Evolutionary conservation across 2,329 filamentous ascomycete species (phyloP), one percentile per base, ranked within the genome.

Genomic region (Colletotrichum filicis): DNA sequence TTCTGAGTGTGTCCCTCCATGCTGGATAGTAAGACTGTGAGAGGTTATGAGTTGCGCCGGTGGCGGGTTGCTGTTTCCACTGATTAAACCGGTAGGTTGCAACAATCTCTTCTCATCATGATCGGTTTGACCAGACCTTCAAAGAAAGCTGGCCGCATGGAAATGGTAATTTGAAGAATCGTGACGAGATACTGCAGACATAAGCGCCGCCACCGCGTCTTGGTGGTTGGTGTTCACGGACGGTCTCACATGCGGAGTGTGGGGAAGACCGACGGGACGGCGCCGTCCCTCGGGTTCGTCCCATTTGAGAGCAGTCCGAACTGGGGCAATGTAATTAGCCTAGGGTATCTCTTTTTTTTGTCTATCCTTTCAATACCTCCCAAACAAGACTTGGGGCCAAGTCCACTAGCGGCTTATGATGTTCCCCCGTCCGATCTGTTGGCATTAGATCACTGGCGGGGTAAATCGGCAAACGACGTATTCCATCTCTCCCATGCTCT

Each of bases 321-420:
- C 46, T 60, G 49, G 58, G n/a, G 56, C 7, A 49, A 49, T 8
- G 37, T 3, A 7, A 22, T n/a, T 49, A 49, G 42, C 42, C 42
- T 66, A 73, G 67, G 71, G 71, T 73, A 73, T 73, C 71, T 70
- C 70, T 64, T 49, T 73, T 52, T 70, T 64, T 69, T 62, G 56
- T 61, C 61, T 42, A 66, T 66, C 60, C 66, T 22, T 53, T 30
- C n/a, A n/a, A 49, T 49, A n/a, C 46, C 42, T 60, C 24, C 24
- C 7, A 19, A 49, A 49, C 42, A 52, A 57, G 16, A 30, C n/a
- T 55, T 62, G 52, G 64, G 22, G 65, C 61, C 55, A 66, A 67
- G 30, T 56, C 63, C 22, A 60, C 57, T 32, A 16, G 55, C 62
- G 37, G 24, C 28, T 67, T 24, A 12, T 35, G 9, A 8, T 59